These are phyloP conservation scores for Calocybe cyanea DNA, from an alignment of 768 basidiomycete species.

Conservation along the genomic window DNA sequence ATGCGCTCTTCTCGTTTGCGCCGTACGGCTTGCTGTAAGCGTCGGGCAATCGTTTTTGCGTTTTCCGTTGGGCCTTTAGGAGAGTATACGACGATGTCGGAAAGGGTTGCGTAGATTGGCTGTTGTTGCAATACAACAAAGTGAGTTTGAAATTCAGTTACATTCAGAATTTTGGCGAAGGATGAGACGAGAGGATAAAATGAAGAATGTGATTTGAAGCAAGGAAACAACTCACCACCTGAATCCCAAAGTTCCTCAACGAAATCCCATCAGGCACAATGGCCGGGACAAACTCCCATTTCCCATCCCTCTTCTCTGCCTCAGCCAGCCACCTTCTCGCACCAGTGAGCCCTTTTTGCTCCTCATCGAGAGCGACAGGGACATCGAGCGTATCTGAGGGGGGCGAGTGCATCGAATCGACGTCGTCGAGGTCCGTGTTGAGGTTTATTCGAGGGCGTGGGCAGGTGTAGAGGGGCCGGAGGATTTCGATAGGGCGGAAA, in stretches of 20 bases:
- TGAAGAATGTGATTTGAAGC: too few relatives aligned
- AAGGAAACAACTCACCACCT: slow-evolving; percentile 61
- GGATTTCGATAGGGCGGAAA: slow-evolving; percentile 37
- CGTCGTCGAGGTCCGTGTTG: slow-evolving; percentile 2
- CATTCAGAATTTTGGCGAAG: too few relatives aligned
- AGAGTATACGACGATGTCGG: slow-evolving; percentile 86
- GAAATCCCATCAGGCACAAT: slow-evolving; percentile 80
- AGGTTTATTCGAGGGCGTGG: neutral
- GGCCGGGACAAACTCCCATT: slow-evolving; percentile 66
- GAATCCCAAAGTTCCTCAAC: slow-evolving; percentile 85
- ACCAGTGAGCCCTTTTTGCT: too few relatives aligned
- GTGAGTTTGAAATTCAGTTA: too few relatives aligned
- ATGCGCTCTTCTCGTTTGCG: slow-evolving; percentile 50
- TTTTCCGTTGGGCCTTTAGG: slow-evolving; percentile 57
- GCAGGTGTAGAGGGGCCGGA: slow-evolving; percentile 21
- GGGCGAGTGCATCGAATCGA: too few relatives aligned
- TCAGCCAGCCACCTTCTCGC: too few relatives aligned
- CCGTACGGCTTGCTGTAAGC: slow-evolving; percentile 62
- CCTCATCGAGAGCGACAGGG: too few relatives aligned
- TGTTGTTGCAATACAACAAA: slow-evolving; percentile 21
- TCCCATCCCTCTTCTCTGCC: slow-evolving; percentile 21
- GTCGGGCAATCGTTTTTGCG: slow-evolving; percentile 59
- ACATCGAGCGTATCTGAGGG: too few relatives aligned
- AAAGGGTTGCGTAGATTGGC: slow-evolving; percentile 86
- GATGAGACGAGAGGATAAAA: too few relatives aligned